Evolutionary conservation across 2,329 filamentous ascomycete species (phyloP).

Genomic region (Ramularia endophylla): DNA sequence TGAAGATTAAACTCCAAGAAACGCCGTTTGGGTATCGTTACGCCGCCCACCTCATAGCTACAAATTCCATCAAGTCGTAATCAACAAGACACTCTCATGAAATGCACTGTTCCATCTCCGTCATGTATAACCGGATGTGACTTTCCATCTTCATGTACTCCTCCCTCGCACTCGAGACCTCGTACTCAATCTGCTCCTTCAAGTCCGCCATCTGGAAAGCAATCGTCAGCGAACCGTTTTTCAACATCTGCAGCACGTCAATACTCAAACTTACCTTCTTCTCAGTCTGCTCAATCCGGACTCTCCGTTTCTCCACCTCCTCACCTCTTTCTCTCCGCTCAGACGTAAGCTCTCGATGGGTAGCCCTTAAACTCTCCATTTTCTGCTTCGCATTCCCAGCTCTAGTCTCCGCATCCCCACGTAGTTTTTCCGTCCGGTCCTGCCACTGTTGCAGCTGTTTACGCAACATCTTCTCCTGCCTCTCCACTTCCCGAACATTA

Average conservation of each 20-base stretch:
- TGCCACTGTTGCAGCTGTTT: constrained; percentile 81
- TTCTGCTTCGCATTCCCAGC: constrained; percentile 73
- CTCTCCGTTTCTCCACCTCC: constrained; percentile 84
- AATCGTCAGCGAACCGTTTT: neutral
- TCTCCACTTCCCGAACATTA: constrained; percentile 85
- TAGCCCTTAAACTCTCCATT: constrained; percentile 80
- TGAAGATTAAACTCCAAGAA: neutral
- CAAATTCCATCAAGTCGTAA: neutral
- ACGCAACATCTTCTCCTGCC: constrained; percentile 75
- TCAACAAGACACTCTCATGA: constrained; percentile 5
- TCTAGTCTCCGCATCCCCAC: constrained; percentile 74
- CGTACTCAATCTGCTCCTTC: constrained; percentile 94
- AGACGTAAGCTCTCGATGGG: constrained; percentile 74
- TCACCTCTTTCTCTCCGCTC: constrained; percentile 81
- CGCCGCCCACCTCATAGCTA: neutral
- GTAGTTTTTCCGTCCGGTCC: constrained; percentile 77
- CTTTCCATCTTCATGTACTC: constrained; percentile 98
- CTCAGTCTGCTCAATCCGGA: constrained; percentile 96
- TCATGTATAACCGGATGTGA: constrained; percentile 96
- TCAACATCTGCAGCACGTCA: too few species aligned
- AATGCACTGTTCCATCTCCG: constrained; percentile 94
- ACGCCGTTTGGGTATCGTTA: constrained; percentile 1
- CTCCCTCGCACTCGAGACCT: constrained; percentile 83
- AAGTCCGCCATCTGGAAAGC: constrained; percentile 79
- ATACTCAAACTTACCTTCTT: constrained; percentile 67